These are phyloP conservation scores for Podaxis sp. DNA, from an alignment of 768 basidiomycete genomes.

Conservation along the genomic window DNA sequence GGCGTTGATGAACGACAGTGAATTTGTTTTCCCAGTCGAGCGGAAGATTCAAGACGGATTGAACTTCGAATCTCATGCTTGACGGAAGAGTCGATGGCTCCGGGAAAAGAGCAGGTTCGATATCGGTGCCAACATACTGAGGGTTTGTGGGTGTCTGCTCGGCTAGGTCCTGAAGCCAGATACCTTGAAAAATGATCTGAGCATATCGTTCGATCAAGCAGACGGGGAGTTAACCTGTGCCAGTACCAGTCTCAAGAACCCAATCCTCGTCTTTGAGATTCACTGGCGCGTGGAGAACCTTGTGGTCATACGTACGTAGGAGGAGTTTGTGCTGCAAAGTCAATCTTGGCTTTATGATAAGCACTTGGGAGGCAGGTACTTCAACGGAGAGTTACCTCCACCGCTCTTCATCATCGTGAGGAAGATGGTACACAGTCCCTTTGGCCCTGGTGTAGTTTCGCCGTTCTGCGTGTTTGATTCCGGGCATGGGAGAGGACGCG, in stretches of 20 bases:
- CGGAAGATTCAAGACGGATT: not conserved
- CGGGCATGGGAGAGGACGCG: not conserved
- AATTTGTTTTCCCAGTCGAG: conserved; percentile 4
- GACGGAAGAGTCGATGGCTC: not conserved
- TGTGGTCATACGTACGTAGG: not conserved
- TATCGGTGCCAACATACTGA: not conserved
- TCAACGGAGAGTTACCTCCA: not conserved
- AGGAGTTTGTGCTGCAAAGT: not conserved
- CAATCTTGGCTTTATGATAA: not conserved
- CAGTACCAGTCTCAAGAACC: conserved; percentile 1
- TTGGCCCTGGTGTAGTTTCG: not conserved
- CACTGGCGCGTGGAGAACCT: conserved; percentile 1
- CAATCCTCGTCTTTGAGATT: conserved; percentile 3
- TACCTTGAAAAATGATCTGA: not conserved
- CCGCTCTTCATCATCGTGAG: conserved; percentile 7
- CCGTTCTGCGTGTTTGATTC: not conserved
- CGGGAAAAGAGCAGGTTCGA: not conserved
- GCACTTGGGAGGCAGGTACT: not conserved
- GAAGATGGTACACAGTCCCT: conserved; percentile 2
- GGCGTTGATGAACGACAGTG: conserved; percentile 7
- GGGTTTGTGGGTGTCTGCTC: not conserved
- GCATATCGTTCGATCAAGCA: not conserved
- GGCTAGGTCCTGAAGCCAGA: conserved; percentile 6
- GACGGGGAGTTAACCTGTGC: not conserved
- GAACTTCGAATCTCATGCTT: conserved; percentile 5